phyloP scores from a whole-genome alignment of 2,329 filamentous ascomycete species.

The Chaetomiaceae sp. region DNA sequence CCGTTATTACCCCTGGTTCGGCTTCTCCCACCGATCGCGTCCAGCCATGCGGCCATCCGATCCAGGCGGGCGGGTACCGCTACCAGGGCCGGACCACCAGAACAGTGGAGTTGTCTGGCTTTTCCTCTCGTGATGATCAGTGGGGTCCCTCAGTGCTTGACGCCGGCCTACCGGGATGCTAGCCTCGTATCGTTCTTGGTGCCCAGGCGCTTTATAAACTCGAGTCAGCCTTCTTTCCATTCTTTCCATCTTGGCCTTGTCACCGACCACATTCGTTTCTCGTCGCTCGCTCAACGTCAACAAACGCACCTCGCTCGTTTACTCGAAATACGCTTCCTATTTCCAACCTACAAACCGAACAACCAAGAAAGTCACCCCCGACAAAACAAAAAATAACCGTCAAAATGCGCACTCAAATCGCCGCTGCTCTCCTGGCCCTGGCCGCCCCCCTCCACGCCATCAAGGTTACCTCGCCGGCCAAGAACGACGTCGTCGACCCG shows the following conservation, averaged over 20 bases:
- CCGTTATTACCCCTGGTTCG: not conserved
- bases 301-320: not conserved
- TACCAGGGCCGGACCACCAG: not conserved
- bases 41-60: not conserved
- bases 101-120: constrained; percentile 8
- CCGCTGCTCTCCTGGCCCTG: constrained; percentile 18
- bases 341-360: not conserved
- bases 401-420: constrained; percentile 23
- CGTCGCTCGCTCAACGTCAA: not conserved
- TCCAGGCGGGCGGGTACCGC: not conserved
- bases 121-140: constrained; percentile 11
- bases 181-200: constrained; percentile 3
- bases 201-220: not conserved
- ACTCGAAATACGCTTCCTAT: not conserved
- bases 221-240: not conserved
- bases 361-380: not conserved
- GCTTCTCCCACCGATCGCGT: not conserved
- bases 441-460: constrained; percentile 19
- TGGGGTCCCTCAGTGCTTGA: constrained; percentile 6
- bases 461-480: constrained; percentile 23
- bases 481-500: constrained; percentile 21
- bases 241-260: not conserved
- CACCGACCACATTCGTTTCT: constrained; percentile 1
- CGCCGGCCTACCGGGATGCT: constrained; percentile 6
- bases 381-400: not conserved